Base-by-base conservation (phyloP, 306 rosid species). In the Acacia melanoxylon region DNA sequence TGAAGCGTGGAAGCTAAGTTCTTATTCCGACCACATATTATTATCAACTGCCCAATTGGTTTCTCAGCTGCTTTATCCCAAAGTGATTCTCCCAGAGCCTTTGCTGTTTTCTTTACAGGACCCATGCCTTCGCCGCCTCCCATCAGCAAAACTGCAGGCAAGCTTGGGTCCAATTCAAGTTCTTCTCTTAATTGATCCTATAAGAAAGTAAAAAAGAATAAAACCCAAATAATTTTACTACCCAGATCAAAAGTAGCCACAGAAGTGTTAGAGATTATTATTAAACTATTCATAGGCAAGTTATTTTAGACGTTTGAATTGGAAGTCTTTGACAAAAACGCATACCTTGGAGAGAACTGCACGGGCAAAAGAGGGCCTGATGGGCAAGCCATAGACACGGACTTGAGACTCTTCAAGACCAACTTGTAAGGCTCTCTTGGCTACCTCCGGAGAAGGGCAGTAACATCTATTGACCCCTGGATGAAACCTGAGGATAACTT, bases 91-190 rank as follows among this genome's bases (percentile, higher is more conserved):
- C 83, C 94, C n/a, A 96, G 87, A 71, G 99, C 99, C 85, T 77
- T 91, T 37, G 98, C 99, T 72, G 99, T 96, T 89, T 96, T 89
- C 91, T 90, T 89, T 37, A 96, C 99, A 67, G 99, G 99, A 15
- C 99, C 99, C 98, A 96, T 93, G 80, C 99, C 99, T 90, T 96
- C 99, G 27, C 98, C 99, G 11, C 99, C 99, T 11, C 98, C 99
- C 99, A 93, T 96, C 62, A 96, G 85, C 86, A 96, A 90, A 79
- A 92, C 99, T 15, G 98, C 97, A 49, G 97, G 98, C 90, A 96
- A 85, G 67, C 88, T 67, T 16, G 88, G 91, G 83, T 96, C 97
- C 94, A 96, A 88, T 73, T 85, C 92, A 29, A 96, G 93, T 81
- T 96, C 99, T 86, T 89, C 89, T 77, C 98, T 92, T 68, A 93